These are phyloP conservation scores for Ulota crispa DNA, from an alignment of 225 moss, liverwort and hornwort genomes.

Conservation along the genomic window DNA sequence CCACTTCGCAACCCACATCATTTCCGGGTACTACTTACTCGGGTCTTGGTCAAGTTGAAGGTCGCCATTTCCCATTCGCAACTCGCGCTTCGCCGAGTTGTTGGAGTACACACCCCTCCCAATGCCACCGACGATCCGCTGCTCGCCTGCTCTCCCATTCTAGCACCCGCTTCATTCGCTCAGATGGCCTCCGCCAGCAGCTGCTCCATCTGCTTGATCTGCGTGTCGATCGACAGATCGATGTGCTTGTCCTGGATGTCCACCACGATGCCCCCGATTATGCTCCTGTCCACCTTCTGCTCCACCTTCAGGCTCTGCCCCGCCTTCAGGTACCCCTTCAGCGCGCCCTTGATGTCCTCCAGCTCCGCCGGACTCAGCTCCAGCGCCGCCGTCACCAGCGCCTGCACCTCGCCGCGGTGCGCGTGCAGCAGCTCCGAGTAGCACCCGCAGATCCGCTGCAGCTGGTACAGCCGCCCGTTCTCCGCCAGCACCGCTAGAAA, in stretches of 20 bases:
- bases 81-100: not conserved
- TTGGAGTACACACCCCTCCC: not conserved
- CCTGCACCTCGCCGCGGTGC: conserved; percentile 85
- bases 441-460: conserved; percentile 62
- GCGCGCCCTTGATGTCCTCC: conserved; percentile 70
- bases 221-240: conserved; percentile 89
- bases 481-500: conserved; percentile 87
- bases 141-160: not conserved
- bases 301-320: conserved; percentile 78
- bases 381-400: conserved; percentile 80
- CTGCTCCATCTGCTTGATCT: conserved; percentile 98
- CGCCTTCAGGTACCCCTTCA: conserved; percentile 78
- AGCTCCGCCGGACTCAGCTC: conserved; percentile 72
- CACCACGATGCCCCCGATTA: conserved; percentile 89
- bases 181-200: conserved; percentile 64
- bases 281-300: conserved; percentile 95
- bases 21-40: not conserved
- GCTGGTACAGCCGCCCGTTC: conserved; percentile 75
- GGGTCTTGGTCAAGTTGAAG: not conserved
- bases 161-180: conserved; percentile 3
- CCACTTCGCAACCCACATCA: conserved; percentile 2
- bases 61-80: conserved; percentile 15
- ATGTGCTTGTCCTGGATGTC: conserved; percentile 96
- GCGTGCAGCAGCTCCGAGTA: conserved; percentile 86
- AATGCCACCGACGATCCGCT: not conserved